These are phyloP conservation scores for Echites panduratus DNA, from an alignment of 257 asterid species.

Conservation along the genomic window DNA sequence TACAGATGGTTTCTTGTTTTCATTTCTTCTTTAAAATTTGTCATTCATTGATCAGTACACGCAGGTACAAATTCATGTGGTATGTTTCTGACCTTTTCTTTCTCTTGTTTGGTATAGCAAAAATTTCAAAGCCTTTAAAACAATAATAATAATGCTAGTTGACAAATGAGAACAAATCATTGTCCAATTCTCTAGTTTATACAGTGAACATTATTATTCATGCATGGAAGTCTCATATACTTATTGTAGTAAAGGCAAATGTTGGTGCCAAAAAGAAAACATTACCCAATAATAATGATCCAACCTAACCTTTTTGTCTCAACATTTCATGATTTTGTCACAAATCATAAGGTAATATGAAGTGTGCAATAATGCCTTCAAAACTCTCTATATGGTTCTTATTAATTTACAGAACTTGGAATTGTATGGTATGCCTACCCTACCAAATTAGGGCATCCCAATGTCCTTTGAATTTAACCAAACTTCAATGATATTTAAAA, in stretches of 20 bases:
- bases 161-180: neutral
- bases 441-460: constrained; percentile 1
- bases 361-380: too few species aligned
- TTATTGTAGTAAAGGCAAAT: neutral
- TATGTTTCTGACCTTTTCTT: neutral
- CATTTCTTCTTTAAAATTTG: too few species aligned
- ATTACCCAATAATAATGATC: neutral
- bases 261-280: too few species aligned
- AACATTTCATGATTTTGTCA: constrained; percentile 1
- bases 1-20: too few species aligned
- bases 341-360: neutral
- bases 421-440: neutral
- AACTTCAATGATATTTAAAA: neutral
- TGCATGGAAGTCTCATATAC: neutral
- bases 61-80: neutral
- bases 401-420: constrained; percentile 2
- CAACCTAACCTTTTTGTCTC: constrained; percentile 1
- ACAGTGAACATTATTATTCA: neutral
- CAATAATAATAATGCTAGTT: neutral
- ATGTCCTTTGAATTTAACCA: neutral
- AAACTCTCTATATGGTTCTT: neutral
- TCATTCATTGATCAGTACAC: too few species aligned
- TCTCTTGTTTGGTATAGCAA: too few species aligned
- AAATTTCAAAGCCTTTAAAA: too few species aligned
- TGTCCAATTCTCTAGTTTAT: constrained; percentile 13